These are phyloP conservation scores for Nakaseomyces bracarensis DNA, from an alignment of 1,139 yeast species.

Conservation along the genomic window DNA sequence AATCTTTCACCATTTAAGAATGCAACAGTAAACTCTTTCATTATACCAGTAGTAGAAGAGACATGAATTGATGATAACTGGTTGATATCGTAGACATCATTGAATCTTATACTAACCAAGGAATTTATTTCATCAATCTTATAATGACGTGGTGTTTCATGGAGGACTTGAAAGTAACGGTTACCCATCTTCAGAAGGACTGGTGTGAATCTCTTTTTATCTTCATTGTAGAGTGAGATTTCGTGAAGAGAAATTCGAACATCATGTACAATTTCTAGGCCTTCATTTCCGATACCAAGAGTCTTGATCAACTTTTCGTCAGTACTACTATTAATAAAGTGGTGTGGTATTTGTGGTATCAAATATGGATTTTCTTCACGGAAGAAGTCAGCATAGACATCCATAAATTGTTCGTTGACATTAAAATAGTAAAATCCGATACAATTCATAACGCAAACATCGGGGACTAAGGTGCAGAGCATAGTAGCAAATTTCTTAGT, in stretches of 20 bases:
- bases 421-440: slow-evolving; percentile 52
- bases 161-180: slow-evolving; percentile 50
- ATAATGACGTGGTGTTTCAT: slow-evolving; percentile 36
- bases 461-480: slow-evolving; percentile 39
- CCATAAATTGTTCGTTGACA: slow-evolving; percentile 42
- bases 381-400: slow-evolving; percentile 29
- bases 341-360: slow-evolving; percentile 21
- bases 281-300: slow-evolving; percentile 41
- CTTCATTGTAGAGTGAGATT: slow-evolving; percentile 38
- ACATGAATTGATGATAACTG: slow-evolving; percentile 48
- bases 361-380: slow-evolving; percentile 19
- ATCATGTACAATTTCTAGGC: slow-evolving; percentile 39
- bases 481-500: slow-evolving; percentile 26
- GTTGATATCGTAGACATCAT: slow-evolving; percentile 45
- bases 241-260: slow-evolving; percentile 43
- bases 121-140: slow-evolving; percentile 31
- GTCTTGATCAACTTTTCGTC: slow-evolving; percentile 42
- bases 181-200: slow-evolving; percentile 64
- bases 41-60: slow-evolving; percentile 43
- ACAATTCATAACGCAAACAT: slow-evolving; percentile 47
- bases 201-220: slow-evolving; percentile 39
- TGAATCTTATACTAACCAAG: slow-evolving; percentile 34
- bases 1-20: slow-evolving; percentile 40
- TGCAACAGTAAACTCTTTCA: slow-evolving; percentile 52
- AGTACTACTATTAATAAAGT: slow-evolving; percentile 40